These are phyloP conservation scores for Pseudoscleropodium purum DNA, from an alignment of 225 moss, liverwort and hornwort species.

Conservation along the genomic window DNA sequence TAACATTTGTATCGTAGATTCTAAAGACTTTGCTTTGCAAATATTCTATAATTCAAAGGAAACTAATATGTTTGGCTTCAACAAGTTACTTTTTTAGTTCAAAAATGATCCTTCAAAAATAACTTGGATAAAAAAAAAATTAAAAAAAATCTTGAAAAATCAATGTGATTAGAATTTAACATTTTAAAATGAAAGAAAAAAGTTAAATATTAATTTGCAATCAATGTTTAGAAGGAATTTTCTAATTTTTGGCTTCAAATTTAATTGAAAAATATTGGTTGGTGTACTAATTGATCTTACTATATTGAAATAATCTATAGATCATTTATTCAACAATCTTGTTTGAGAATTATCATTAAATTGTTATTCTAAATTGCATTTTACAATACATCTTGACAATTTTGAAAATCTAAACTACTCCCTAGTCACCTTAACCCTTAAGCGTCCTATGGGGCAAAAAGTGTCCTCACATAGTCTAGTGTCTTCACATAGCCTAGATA, in stretches of 20 bases:
- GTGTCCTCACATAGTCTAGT: too few species aligned
- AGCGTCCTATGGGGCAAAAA: too few species aligned
- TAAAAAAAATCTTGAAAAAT: neutral
- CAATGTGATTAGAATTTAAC: neutral
- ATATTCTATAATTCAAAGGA: neutral
- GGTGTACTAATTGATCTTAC: too few species aligned
- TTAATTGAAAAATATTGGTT: too few species aligned
- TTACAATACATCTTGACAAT: neutral
- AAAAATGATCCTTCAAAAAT: neutral
- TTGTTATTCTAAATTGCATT: neutral
- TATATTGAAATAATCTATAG: too few species aligned
- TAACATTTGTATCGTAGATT: neutral
- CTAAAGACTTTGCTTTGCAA: neutral
- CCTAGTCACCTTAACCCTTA: too few species aligned
- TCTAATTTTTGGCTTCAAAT: neutral
- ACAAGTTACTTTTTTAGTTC: neutral
- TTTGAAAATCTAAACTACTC: neutral
- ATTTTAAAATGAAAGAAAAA: neutral
- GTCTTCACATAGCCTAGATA: too few species aligned
- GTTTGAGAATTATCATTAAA: neutral
- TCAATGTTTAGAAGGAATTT: neutral
- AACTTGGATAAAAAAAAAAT: neutral
- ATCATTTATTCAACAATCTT: too few species aligned
- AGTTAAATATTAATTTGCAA: neutral
- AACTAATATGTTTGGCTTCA: neutral